These are phyloP conservation scores for Zoysia matrella DNA, from an alignment of 202 grass and related monocot genomes.

Conservation along the genomic window DNA sequence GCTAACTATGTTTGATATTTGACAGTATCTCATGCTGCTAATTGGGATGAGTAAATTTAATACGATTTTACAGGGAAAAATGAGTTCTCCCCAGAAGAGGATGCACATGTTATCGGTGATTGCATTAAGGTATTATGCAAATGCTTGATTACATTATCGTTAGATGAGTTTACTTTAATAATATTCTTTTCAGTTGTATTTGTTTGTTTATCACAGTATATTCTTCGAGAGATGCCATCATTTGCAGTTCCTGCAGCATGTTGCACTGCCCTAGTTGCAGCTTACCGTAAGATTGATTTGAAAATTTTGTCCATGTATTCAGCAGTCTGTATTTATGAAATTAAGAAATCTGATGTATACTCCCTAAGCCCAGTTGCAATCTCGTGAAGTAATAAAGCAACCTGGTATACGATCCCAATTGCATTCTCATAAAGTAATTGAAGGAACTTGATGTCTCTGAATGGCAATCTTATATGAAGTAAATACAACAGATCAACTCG, in stretches of 20 bases:
- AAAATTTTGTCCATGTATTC: conserved; percentile 42
- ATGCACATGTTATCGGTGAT: conserved; percentile 97
- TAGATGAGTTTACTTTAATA: conserved; percentile 24
- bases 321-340: conserved; percentile 37
- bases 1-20: conserved; percentile 19
- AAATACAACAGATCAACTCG: conserved; percentile 31
- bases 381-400: conserved; percentile 36
- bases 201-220: conserved; percentile 58
- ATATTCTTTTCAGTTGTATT: conserved; percentile 36
- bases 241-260: conserved; percentile 87
- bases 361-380: not conserved
- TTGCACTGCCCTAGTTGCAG: conserved; percentile 85
- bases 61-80: conserved; percentile 75
- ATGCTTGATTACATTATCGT: conserved; percentile 25
- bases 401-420: conserved; percentile 7
- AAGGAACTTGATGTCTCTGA: too few relatives aligned
- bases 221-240: conserved; percentile 89
- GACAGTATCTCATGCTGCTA: not conserved
- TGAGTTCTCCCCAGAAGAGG: conserved; percentile 38
- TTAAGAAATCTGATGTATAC: conserved; percentile 2
- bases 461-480: conserved; percentile 12
- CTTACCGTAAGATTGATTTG: conserved; percentile 72
- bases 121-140: conserved; percentile 88
- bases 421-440: not conserved
- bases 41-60: conserved; percentile 1